Base-by-base conservation (phyloP, 306 rosid genomes). In the Fragaria ananassa region DNA sequence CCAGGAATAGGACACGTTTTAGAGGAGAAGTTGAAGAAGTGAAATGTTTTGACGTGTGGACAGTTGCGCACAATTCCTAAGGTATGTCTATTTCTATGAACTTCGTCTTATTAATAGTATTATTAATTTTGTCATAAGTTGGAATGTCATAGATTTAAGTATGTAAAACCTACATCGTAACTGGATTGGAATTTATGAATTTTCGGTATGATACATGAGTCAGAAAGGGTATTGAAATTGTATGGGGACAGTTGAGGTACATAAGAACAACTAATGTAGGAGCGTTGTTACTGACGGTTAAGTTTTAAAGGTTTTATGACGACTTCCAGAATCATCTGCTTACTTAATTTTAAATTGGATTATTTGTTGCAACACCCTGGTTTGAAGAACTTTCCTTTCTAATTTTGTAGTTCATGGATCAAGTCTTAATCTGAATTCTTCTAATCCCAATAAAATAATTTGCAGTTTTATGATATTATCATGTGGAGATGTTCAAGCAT, bases 1-100 rank as follows among this genome's bases (percentile, higher is more conserved):
- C 98, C 98, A 44, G 97, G 98, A 76, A 89, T 94, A 78, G 98
- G 98, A 41, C 71, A 78, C 80, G 87, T 80, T 86, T 84, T 90
- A 74, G 92, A 82, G 86, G 92, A 92, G 84, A 94, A 89, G 79
- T 85, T 94, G 90, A 94, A 81, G 88, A 86, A 82, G 81, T 86
- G 37, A 81, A 85, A 86, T 77, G 75, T 92, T 84, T 68, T 51
- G 65, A 92, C 91, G 1, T 92, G 98, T 83, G 93, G 96, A 78
- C 88, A 94, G 66, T 53, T 94, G 86, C 87, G 81, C 61, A 82
- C 70, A 78, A 86, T 90, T 76, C 80, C 97, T 70, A 93, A 93
- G 98, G 97, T 91, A 60, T 68, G 67, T 37, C 49, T 35, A 44
- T 81, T 18, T n/a, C 0, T 72, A 68, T 74, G 78, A 54, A 61